Evolutionary conservation across 2,329 filamentous ascomycete species (phyloP).

Genomic region (Bipolaris zeicola): DNA sequence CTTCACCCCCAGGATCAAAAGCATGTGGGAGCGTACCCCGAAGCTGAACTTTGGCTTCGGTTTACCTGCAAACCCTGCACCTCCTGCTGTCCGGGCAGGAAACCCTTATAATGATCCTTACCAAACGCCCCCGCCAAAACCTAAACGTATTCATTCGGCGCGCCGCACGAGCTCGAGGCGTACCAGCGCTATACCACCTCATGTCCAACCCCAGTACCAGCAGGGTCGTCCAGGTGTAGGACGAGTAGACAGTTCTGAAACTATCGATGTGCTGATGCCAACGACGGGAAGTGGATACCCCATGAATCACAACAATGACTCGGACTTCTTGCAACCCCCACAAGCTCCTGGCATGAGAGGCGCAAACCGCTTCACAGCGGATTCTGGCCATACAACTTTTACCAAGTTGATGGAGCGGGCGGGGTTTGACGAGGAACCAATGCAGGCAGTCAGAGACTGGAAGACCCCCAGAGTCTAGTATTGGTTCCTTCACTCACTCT

Average conservation of each 20-base stretch:
- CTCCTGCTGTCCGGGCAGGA: slow-evolving; percentile 37
- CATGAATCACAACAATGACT: slow-evolving; percentile 27
- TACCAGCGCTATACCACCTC: slow-evolving; percentile 10
- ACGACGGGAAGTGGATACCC: neutral
- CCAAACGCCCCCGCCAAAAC: slow-evolving; percentile 37
- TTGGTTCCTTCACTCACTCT: neutral
- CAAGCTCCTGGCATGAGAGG: slow-evolving; percentile 36
- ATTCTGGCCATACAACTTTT: slow-evolving; percentile 47
- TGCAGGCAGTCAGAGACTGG: slow-evolving; percentile 37
- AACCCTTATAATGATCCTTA: slow-evolving; percentile 39
- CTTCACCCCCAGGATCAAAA: slow-evolving; percentile 42
- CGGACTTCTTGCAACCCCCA: slow-evolving; percentile 40
- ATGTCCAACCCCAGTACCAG: slow-evolving; percentile 9
- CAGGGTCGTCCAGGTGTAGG: slow-evolving; percentile 2
- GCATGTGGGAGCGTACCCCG: slow-evolving; percentile 45
- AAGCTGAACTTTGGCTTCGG: slow-evolving; percentile 41
- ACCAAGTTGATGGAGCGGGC: slow-evolving; percentile 51
- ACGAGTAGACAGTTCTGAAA: slow-evolving; percentile 49
- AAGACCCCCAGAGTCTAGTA: slow-evolving; percentile 18
- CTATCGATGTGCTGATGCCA: slow-evolving; percentile 52
- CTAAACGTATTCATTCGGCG: slow-evolving; percentile 26
- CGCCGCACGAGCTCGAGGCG: slow-evolving; percentile 24
- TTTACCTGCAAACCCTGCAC: slow-evolving; percentile 24
- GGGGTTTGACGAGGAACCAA: slow-evolving; percentile 44
- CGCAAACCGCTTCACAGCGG: slow-evolving; percentile 40